Conservation (phyloP, 1,284 basidiomycete species). For the Fistulina hepatica region DNA sequence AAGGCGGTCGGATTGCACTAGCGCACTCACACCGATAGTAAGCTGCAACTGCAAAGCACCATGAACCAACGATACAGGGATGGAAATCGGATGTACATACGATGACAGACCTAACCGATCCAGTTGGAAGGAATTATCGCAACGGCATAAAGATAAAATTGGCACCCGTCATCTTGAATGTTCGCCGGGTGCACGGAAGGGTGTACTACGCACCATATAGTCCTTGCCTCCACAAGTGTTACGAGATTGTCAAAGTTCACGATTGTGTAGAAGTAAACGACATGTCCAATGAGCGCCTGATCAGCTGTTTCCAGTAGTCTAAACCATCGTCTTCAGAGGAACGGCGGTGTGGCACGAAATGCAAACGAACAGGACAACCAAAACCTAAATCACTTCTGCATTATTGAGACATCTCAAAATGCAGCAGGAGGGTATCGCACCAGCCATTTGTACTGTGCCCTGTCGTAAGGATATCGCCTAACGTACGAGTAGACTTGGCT, state of each 20-base stretch:
- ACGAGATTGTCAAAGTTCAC: conserved; percentile 34
- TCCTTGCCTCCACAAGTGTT: conserved; percentile 29
- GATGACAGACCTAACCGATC: conserved; percentile 35
- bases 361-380: conserved; percentile 1
- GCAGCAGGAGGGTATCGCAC: no score
- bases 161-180: background rate
- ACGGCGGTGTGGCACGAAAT: conserved; percentile 28
- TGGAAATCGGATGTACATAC: conserved; percentile 24
- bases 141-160: no score
- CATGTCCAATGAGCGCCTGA: conserved; percentile 46
- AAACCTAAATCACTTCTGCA: no score
- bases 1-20: conserved; percentile 29
- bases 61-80: background rate
- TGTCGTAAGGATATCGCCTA: conserved; percentile 44
- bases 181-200: background rate
- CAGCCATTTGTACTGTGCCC: conserved; percentile 37
- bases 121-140: no score
- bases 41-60: background rate
- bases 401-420: no score
- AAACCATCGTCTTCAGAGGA: conserved; percentile 4
- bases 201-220: conserved; percentile 36
- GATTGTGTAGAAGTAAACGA: conserved; percentile 46
- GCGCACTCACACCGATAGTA: conserved; percentile 23
- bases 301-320: conserved; percentile 47
- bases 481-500: conserved; percentile 50